phyloP scores from a whole-genome alignment of 495 filamentous ascomycete species.

The Lindgomyces ingoldianus region DNA sequence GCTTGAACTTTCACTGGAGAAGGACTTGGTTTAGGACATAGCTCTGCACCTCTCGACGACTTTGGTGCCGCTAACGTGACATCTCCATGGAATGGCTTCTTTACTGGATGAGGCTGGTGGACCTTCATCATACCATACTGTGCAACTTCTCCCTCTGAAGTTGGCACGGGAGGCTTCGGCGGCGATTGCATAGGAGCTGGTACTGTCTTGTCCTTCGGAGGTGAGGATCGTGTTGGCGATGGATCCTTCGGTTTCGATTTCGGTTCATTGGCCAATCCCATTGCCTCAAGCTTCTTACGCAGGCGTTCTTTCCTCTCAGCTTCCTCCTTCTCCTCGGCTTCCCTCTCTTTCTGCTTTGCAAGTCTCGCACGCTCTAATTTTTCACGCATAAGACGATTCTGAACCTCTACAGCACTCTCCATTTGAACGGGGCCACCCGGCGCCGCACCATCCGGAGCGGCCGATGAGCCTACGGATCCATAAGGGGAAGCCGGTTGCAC shows the following conservation, averaged over 20 bases:
- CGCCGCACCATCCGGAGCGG: slow-evolving; percentile 37
- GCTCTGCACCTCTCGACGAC: slow-evolving; percentile 4
- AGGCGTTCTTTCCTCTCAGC: slow-evolving; percentile 79
- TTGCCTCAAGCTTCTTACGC: slow-evolving; percentile 73
- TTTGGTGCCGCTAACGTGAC: neutral
- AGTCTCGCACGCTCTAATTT: slow-evolving; percentile 58
- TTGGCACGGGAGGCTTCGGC: slow-evolving; percentile 38
- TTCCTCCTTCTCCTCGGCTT: slow-evolving; percentile 80
- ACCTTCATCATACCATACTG: slow-evolving; percentile 45
- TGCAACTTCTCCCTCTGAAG: slow-evolving; percentile 36
- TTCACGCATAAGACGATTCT: slow-evolving; percentile 85
- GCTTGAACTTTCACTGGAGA: slow-evolving; percentile 33
- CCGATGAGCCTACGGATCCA: slow-evolving; percentile 32
- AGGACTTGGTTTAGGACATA: slow-evolving; percentile 20
- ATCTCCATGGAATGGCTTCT: slow-evolving; percentile 18
- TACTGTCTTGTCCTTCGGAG: slow-evolving; percentile 29
- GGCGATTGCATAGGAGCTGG: slow-evolving; percentile 35
- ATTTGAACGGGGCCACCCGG: slow-evolving; percentile 34
- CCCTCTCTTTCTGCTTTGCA: slow-evolving; percentile 73
- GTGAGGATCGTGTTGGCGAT: slow-evolving; percentile 27
- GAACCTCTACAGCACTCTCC: slow-evolving; percentile 56
- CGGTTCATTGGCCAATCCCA: slow-evolving; percentile 71
- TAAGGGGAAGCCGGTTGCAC: slow-evolving; percentile 32
- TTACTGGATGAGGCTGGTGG: slow-evolving; percentile 40
- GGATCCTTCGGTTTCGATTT: slow-evolving; percentile 37